phyloP scores from a whole-genome alignment of 108 stramenopile species.

The Cyclotella kingstonii region DNA sequence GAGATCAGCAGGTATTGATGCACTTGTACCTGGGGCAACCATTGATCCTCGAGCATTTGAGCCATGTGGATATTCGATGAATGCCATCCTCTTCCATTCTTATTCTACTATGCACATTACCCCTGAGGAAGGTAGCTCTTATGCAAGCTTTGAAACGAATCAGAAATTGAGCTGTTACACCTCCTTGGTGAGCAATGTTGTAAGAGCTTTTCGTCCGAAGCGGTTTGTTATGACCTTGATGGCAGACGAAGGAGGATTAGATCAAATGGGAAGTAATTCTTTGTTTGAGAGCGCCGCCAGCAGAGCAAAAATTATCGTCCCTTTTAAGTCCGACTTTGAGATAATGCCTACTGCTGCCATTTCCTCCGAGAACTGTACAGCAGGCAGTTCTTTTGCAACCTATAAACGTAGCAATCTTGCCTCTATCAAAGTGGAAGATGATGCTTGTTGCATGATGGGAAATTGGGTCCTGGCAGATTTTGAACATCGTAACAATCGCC shows the following conservation, averaged over 20 bases:
- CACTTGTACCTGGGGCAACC: conserved; percentile 91
- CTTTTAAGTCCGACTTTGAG: conserved; percentile 40
- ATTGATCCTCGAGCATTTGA: conserved; percentile 96
- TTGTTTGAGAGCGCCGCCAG: conserved; percentile 47
- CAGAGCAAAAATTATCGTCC: conserved; percentile 64
- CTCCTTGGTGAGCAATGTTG: conserved; percentile 92
- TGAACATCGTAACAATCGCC: background rate
- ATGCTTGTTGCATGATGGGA: conserved; percentile 91
- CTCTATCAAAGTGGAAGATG: conserved; percentile 86
- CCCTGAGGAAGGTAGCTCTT: conserved; percentile 94
- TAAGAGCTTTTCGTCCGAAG: conserved; percentile 93
- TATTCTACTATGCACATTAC: conserved; percentile 99
- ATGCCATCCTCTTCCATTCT: conserved; percentile 94
- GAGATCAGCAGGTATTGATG: conserved; percentile 77
- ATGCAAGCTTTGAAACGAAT: conserved; percentile 99
- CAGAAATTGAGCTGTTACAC: conserved; percentile 86
- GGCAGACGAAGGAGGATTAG: conserved; percentile 96
- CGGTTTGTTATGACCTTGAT: conserved; percentile 98
- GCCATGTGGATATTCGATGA: conserved; percentile 98
- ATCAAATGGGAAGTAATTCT: conserved; percentile 81
- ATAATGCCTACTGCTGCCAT: background rate
- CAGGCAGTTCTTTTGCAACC: conserved; percentile 15
- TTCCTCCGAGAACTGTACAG: background rate
- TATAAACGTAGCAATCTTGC: conserved; percentile 80
- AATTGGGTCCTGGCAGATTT: conserved; percentile 67